Conservation (phyloP, 2,329 filamentous ascomycete species). For the Colletotrichum cordylinicola region DNA sequence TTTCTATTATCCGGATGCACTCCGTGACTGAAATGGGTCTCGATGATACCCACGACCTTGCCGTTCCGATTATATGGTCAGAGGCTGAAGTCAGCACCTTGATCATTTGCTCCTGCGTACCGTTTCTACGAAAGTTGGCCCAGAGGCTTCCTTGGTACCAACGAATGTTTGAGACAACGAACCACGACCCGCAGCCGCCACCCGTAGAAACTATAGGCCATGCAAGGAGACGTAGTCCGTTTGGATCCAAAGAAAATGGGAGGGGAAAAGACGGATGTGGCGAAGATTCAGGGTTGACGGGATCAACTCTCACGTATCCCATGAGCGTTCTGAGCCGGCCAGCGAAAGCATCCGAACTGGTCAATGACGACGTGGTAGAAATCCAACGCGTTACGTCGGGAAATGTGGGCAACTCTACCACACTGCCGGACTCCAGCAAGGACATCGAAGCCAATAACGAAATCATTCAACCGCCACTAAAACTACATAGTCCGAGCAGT, state of each 20-base stretch:
- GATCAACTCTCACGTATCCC: background rate
- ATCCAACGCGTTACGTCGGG: background rate
- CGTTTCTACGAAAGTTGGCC: constrained; percentile 31
- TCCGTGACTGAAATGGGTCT: constrained; percentile 26
- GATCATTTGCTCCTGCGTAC: constrained; percentile 35
- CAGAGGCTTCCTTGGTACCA: constrained; percentile 31
- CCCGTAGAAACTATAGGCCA: background rate
- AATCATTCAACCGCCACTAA: background rate
- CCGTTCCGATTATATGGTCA: constrained; percentile 32
- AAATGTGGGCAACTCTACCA: too few species aligned
- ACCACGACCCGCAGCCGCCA: background rate
- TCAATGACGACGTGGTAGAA: background rate
- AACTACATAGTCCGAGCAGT: background rate
- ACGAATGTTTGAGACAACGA: constrained; percentile 29
- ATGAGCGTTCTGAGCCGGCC: background rate
- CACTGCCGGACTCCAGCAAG: accelerated
- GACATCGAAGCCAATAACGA: background rate
- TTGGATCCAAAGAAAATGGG: background rate
- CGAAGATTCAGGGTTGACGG: background rate
- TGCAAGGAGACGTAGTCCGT: background rate
- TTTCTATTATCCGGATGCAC: constrained; percentile 30
- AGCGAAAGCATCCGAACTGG: background rate
- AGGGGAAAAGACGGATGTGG: background rate
- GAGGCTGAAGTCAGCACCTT: constrained; percentile 32
- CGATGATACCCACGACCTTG: constrained; percentile 28